Evolutionary conservation across 164 flowering plant genomes (phyloP), one percentile per base, ranked within the genome.

Genomic region (Dillenia suffruticosa): DNA sequence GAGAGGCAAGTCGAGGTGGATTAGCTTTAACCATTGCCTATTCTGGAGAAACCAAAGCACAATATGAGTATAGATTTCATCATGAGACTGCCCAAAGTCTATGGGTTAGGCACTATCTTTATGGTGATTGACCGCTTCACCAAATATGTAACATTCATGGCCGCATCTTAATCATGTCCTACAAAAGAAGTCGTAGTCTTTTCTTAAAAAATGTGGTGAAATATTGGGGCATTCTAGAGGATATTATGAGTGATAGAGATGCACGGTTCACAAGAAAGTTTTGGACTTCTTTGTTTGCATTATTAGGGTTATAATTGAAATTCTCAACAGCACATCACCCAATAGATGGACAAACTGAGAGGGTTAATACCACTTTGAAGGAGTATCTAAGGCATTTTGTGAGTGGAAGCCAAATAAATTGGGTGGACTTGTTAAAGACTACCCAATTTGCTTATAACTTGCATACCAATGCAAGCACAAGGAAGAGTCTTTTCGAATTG

Each of bases 11-110:
- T 46, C n/a, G 14, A 45, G 12, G 63, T 19, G 19, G 61, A 64
- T 0, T 49, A 62, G 48, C 40, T 66, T 19, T 56, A 74, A 44
- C 68, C 74, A 9, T 56, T 74, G 9, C 62, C 74, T 5, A 62
- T 66, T 12, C 54, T 57, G 2, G 24, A 51, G 9, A 49, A 17
- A n/a, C 49, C 57, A 24, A 46, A 51, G 63, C 12, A 4, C 1
- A 45, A 9, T 3, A 26, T 63, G 44, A 19, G 55, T 1, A 69
- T 69, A 56, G 64, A 69, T 44, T 69, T 69, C 43, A 69, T 67
- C 13, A 9, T n/a, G 2, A 63, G 16, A 14, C 49, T 63, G 10
- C 54, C 58, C 5, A 46, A 70, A 48, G 54, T 64, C 5, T 4
- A 50, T 13, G 61, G 46, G 1, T 24, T 11, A 0, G 1, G 22